Conservation (phyloP, 192 early-diverging fungal genomes). For the Coemansia sp. region DNA sequence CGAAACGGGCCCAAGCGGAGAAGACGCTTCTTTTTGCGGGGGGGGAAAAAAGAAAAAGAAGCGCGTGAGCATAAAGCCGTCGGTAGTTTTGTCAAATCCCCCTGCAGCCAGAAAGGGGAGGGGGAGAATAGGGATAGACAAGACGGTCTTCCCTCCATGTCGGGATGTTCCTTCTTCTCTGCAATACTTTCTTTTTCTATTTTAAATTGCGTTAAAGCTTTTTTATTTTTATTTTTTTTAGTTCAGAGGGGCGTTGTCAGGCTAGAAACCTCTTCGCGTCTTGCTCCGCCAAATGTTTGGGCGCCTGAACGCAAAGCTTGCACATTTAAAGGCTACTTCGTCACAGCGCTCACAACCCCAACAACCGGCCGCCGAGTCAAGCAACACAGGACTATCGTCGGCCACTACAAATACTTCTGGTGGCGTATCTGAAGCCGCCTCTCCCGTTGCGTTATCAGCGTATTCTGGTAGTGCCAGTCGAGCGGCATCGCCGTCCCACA, state of each 20-base stretch:
- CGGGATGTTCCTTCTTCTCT: not conserved
- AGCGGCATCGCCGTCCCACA: slow-evolving; percentile 36
- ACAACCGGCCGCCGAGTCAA: slow-evolving; percentile 2
- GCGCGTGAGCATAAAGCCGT: slow-evolving; percentile 8
- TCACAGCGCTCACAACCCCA: slow-evolving; percentile 39
- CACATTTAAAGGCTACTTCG: slow-evolving; percentile 51
- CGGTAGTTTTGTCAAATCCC: not conserved
- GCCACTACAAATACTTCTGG: slow-evolving; percentile 2
- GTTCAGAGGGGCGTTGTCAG: not conserved
- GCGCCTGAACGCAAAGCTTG: slow-evolving; percentile 57
- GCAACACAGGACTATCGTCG: not conserved
- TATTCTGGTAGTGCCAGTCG: slow-evolving; percentile 31
- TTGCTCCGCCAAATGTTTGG: slow-evolving; percentile 49
- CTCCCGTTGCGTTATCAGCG: slow-evolving; percentile 14
- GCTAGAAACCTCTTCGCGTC: slow-evolving; percentile 5
- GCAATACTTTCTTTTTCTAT: not conserved
- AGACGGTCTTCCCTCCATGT: not conserved
- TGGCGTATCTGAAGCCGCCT: not conserved
- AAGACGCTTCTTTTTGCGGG: not conserved
- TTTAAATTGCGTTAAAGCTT: not conserved
- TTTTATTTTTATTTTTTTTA: not conserved
- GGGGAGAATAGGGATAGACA: slow-evolving; percentile 1
- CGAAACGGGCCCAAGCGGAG: slow-evolving; percentile 4
- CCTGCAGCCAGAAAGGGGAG: slow-evolving; percentile 5
- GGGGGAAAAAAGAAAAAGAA: slow-evolving; percentile 6